Conservation (phyloP, 371 early-diverging fungal species). For the Phascolomyces articulosus region DNA sequence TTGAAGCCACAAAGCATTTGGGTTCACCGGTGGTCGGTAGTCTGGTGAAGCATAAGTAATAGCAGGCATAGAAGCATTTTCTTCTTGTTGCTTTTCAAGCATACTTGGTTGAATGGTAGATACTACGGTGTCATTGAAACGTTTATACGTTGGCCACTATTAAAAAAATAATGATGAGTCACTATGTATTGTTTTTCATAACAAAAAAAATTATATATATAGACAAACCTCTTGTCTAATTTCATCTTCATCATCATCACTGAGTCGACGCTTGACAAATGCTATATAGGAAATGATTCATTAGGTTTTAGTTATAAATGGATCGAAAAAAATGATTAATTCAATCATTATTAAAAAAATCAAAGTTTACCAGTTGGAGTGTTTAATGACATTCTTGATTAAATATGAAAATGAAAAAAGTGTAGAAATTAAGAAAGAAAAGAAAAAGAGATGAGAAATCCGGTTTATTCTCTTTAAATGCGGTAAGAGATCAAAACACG, state of each 20-base stretch:
- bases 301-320: too few relatives aligned
- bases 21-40: slow-evolving; percentile 21
- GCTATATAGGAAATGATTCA: background rate
- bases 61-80: slow-evolving; percentile 13
- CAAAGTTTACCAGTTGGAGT: background rate
- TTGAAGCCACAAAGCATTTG: slow-evolving; percentile 21
- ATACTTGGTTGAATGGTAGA: background rate
- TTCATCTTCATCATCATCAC: background rate
- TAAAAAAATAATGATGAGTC: background rate
- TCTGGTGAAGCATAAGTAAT: slow-evolving; percentile 29
- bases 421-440: background rate
- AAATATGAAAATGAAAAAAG: background rate
- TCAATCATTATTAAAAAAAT: background rate
- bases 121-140: background rate
- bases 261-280: background rate
- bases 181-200: too few relatives aligned
- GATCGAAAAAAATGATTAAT: too few relatives aligned
- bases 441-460: background rate
- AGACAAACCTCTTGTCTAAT: background rate
- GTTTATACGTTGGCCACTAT: background rate
- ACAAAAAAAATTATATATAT: background rate
- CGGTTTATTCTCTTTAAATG: background rate
- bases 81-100: background rate
- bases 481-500: slow-evolving; percentile 3
- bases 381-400: background rate